Evolutionary conservation across 352 stramenopile genomes (phyloP).

Genomic region (Pythium brachiatum): DNA sequence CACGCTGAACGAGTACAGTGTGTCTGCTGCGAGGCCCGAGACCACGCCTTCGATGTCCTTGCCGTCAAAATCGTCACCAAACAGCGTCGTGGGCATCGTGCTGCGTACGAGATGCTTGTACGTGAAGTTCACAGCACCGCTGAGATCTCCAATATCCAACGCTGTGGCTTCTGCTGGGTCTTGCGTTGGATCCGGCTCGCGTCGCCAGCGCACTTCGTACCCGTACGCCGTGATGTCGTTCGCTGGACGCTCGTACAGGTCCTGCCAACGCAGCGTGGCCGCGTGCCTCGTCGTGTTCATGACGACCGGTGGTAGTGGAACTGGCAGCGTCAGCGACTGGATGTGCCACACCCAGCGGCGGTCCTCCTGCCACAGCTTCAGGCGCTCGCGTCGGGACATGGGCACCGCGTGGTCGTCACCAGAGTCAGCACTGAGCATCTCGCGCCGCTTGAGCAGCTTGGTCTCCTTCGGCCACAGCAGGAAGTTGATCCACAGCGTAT

Average conservation of each 20-base stretch:
- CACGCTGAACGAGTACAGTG: conserved; percentile 66
- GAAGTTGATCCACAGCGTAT: conserved; percentile 50
- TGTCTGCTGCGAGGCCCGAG: conserved; percentile 47
- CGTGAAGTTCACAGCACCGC: conserved; percentile 49
- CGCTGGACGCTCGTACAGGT: conserved; percentile 60
- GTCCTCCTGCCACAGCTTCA: conserved; percentile 82
- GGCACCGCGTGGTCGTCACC: conserved; percentile 6
- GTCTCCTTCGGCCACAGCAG: conserved; percentile 62
- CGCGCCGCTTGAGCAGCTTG: conserved; percentile 34
- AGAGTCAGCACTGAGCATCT: conserved; percentile 21
- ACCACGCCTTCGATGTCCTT: conserved; percentile 65
- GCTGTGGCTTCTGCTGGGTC: background rate
- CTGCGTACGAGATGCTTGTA: conserved; percentile 51
- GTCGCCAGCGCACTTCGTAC: conserved; percentile 60
- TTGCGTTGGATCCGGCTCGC: conserved; percentile 18
- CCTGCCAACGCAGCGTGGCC: conserved; percentile 65
- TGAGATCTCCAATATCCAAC: conserved; percentile 2
- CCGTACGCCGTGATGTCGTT: conserved; percentile 65
- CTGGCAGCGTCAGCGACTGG: conserved; percentile 62
- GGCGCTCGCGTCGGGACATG: conserved; percentile 65
- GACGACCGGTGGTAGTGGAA: conserved; percentile 55
- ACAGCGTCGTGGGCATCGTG: conserved; percentile 55
- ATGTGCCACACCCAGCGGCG: conserved; percentile 66
- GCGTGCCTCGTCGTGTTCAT: conserved; percentile 54
- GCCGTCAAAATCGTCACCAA: conserved; percentile 79